Evolutionary conservation across 2,329 filamentous ascomycete species (phyloP).

Genomic region (Pseudocercospora macadamiae): DNA sequence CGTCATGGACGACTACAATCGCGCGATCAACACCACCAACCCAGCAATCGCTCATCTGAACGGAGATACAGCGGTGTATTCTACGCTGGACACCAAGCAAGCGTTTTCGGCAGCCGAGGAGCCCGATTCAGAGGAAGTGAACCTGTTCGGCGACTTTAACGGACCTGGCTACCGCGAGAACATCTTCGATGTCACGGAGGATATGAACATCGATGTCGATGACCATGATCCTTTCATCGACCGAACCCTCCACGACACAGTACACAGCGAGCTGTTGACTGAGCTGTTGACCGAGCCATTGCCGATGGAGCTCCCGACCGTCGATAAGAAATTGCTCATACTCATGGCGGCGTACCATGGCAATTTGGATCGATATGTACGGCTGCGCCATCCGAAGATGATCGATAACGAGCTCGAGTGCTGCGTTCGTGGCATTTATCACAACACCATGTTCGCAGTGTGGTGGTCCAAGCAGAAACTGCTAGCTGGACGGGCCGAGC

Average conservation of each 20-base stretch:
- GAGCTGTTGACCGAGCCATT: constrained; percentile 37
- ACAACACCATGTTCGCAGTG: constrained; percentile 43
- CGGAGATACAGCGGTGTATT: constrained; percentile 41
- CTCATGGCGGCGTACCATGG: constrained; percentile 44
- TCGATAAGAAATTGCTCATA: constrained; percentile 46
- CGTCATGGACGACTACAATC: constrained; percentile 45
- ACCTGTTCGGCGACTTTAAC: too few relatives aligned
- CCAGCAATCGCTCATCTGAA: constrained; percentile 33
- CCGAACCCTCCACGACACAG: constrained; percentile 5
- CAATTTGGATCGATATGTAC: constrained; percentile 45
- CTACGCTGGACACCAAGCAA: constrained; percentile 29
- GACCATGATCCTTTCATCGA: not conserved
- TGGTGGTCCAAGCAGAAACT: constrained; percentile 35
- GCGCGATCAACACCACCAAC: constrained; percentile 23
- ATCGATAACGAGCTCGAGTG: constrained; percentile 34
- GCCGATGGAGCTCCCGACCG: constrained; percentile 41
- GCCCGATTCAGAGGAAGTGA: too few relatives aligned
- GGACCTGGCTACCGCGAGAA: constrained; percentile 12
- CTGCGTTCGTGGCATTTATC: constrained; percentile 43
- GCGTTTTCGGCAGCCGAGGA: not conserved
- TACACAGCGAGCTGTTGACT: constrained; percentile 10
- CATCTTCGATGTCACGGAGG: constrained; percentile 40
- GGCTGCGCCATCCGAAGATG: constrained; percentile 38
- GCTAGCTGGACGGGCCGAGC: not conserved
- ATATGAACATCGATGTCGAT: constrained; percentile 27